A percentile compares a stretch with the other conserved stretches of the same genome.
Conservation (phyloP, 2,329 filamentous ascomycete species). For the Taxawa tesnikishii region DNA sequence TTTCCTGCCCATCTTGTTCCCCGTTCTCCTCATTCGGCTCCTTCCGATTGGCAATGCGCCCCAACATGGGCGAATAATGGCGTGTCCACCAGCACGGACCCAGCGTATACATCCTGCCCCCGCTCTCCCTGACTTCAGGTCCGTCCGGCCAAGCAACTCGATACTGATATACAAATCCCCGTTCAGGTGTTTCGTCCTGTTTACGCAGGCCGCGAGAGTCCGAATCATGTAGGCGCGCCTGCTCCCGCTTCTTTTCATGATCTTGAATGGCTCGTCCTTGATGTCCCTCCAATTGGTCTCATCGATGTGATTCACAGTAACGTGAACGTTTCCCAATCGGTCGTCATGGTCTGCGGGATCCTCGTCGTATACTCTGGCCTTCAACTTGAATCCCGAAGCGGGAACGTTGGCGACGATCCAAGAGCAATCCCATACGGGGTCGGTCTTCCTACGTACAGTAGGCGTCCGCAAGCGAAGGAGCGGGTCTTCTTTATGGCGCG, state of each 20-base stretch:
- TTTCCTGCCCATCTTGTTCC: conserved; percentile 1
- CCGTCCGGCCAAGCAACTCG: conserved; percentile 64
- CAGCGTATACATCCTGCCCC: conserved; percentile 64
- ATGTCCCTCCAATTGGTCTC: conserved; percentile 56
- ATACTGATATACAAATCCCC: conserved; percentile 62
- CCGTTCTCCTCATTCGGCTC: conserved; percentile 34
- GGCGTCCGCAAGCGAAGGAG: conserved; percentile 60
- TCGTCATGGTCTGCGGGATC: conserved; percentile 80
- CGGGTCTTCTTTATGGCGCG: conserved; percentile 77
- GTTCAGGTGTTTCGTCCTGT: conserved; percentile 51
- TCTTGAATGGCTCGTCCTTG: conserved; percentile 49
- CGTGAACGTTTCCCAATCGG: conserved; percentile 71
- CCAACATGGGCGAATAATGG: conserved; percentile 83
- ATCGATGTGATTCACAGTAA: conserved; percentile 48
- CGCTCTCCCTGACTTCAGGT: conserved; percentile 44
- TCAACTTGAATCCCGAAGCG: conserved; percentile 65
- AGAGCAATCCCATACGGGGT: conserved; percentile 71
- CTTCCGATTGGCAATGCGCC: conserved; percentile 58
- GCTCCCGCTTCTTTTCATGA: conserved; percentile 76
- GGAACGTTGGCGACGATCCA: conserved; percentile 88
- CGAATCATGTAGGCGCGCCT: conserved; percentile 75
- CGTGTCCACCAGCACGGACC: conserved; percentile 67
- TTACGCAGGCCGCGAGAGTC: conserved; percentile 52
- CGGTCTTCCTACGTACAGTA: conserved; percentile 58
- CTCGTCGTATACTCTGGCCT: conserved; percentile 81